Percentiles rank a stretch among this genome's conserved stretches.
These are phyloP conservation scores for Fraxinus anomala DNA, from an alignment of 257 asterid genomes.

Conservation along the genomic window DNA sequence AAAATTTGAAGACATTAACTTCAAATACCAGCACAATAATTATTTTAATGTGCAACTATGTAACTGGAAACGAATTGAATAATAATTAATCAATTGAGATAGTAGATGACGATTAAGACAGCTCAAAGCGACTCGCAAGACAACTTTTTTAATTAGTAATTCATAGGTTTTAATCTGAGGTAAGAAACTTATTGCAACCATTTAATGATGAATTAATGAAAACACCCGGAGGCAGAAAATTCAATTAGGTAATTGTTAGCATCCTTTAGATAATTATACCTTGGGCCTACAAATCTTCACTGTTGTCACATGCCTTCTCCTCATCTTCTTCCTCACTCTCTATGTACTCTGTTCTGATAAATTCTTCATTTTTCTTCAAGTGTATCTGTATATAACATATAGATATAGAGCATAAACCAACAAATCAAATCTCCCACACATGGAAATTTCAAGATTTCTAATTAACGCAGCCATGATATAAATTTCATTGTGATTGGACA, in stretches of 20 bases:
- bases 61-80: too few relatives aligned
- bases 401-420: background rate
- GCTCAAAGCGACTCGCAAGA: too few relatives aligned
- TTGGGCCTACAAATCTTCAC: slow-evolving; percentile 26
- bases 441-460: slow-evolving; percentile 22
- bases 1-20: too few relatives aligned
- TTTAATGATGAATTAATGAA: background rate
- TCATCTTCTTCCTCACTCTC: slow-evolving; percentile 63
- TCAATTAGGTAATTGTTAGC: background rate
- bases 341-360: slow-evolving; percentile 45
- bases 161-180: background rate
- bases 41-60: too few relatives aligned
- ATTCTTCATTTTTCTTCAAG: slow-evolving; percentile 61
- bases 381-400: background rate
- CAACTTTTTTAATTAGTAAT: too few relatives aligned
- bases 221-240: background rate
- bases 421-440: slow-evolving; percentile 10
- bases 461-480: background rate
- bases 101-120: too few relatives aligned
- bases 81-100: too few relatives aligned
- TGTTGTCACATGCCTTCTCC: slow-evolving; percentile 46
- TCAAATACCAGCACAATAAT: too few relatives aligned
- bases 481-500: slow-evolving; percentile 14
- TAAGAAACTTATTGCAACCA: background rate
- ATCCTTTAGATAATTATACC: background rate